Percentiles rank a stretch among this genome's conserved stretches.
phyloP scores from a whole-genome alignment of 768 basidiomycete genomes.

The Suillus brevipes region DNA sequence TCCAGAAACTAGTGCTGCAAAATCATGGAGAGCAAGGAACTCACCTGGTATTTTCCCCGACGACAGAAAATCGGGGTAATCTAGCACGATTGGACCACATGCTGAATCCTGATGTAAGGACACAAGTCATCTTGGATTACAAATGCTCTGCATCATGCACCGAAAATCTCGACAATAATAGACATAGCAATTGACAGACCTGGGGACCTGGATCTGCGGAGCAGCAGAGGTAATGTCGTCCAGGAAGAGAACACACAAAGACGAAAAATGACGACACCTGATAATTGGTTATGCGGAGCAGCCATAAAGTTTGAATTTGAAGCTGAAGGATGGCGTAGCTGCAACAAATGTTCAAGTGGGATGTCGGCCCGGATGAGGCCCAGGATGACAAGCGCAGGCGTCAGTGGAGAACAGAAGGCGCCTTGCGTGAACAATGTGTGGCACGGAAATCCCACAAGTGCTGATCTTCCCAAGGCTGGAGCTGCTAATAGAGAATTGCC shows the following conservation, averaged over 20 bases:
- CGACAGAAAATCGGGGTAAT: not conserved
- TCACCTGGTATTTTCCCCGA: not conserved
- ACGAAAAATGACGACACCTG: not conserved
- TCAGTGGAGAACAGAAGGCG: not conserved
- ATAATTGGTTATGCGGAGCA: not conserved
- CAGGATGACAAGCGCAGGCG: not conserved
- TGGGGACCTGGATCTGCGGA: not conserved
- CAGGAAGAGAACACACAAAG: not conserved
- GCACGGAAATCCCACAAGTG: not conserved
- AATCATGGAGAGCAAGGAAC: not conserved
- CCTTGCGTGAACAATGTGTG: not conserved
- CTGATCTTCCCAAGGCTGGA: not conserved
- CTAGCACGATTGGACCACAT: not conserved
- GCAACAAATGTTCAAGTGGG: no score
- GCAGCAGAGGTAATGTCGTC: not conserved
- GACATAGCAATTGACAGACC: not conserved
- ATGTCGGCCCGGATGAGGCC: not conserved
- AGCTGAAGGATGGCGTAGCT: not conserved
- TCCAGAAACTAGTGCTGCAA: not conserved
- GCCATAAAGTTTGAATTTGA: not conserved
- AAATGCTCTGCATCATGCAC: not conserved
- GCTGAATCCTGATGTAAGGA: not conserved
- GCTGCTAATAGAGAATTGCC: not conserved
- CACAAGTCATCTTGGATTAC: not conserved
- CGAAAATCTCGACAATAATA: not conserved